These are phyloP conservation scores for Penicillium diatomitis DNA, from an alignment of 495 filamentous ascomycete genomes.

Conservation along the genomic window DNA sequence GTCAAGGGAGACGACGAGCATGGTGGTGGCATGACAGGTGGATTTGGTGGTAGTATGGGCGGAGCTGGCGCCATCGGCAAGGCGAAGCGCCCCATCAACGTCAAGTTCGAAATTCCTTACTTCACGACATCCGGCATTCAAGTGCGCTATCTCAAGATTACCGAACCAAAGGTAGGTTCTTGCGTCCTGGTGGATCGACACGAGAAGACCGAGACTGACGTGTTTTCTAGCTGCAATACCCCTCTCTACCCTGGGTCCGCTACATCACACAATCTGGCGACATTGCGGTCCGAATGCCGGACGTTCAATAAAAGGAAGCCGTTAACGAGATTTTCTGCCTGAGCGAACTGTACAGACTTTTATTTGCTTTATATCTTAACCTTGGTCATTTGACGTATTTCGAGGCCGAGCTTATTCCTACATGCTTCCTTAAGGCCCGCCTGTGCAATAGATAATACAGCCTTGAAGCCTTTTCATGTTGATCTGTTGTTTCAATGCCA, in stretches of 20 bases:
- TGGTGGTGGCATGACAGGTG: constrained; percentile 92
- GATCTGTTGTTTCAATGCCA: background rate
- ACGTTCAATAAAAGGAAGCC: constrained; percentile 53
- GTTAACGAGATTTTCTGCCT: constrained; percentile 2
- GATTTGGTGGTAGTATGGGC: constrained; percentile 94
- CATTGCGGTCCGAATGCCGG: constrained; percentile 85
- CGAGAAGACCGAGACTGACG: no score
- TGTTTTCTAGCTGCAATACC: constrained; percentile 71
- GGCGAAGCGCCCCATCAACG: constrained; percentile 89
- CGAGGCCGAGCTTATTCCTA: constrained; percentile 4
- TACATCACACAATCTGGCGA: constrained; percentile 98
- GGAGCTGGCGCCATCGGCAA: constrained; percentile 56
- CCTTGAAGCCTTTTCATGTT: constrained; percentile 3
- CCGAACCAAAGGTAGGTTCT: constrained; percentile 86
- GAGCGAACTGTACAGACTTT: constrained; percentile 24
- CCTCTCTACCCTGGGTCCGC: constrained; percentile 94
- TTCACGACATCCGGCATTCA: constrained; percentile 98
- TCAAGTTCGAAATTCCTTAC: constrained; percentile 99
- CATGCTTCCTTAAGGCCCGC: constrained; percentile 21
- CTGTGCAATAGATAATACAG: constrained; percentile 29
- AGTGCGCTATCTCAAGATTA: constrained; percentile 98
- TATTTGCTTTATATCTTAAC: constrained; percentile 5
- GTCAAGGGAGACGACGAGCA: constrained; percentile 96
- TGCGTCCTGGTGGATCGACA: background rate
- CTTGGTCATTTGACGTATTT: constrained; percentile 2